Percentiles rank a stretch among this genome's conserved stretches.
These are phyloP conservation scores for Phytophthora podocarpi DNA, from an alignment of 352 stramenopile species.

Conservation along the genomic window DNA sequence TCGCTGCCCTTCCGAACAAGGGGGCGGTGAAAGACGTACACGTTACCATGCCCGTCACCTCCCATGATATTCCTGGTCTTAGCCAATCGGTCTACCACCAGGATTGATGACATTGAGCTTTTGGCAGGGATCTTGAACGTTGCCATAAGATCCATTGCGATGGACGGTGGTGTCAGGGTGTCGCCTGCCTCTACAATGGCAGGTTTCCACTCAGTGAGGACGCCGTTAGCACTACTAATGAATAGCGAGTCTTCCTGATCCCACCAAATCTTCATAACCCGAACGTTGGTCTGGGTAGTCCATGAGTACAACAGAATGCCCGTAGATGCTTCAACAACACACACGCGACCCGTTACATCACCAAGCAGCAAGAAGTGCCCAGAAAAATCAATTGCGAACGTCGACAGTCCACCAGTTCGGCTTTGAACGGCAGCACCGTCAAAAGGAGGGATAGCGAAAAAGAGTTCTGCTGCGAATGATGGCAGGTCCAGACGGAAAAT, in stretches of 20 bases:
- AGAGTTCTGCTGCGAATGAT: conserved; percentile 35
- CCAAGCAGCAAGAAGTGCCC: conserved; percentile 57
- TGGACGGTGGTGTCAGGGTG: neutral
- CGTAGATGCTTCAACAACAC: conserved; percentile 50
- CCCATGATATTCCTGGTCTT: conserved; percentile 61
- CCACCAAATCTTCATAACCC: conserved; percentile 84
- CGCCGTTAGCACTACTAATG: conserved; percentile 60
- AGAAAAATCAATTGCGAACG: conserved; percentile 42
- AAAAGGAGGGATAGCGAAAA: conserved; percentile 29
- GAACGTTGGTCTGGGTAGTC: conserved; percentile 52
- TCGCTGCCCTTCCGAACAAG: conserved; percentile 11
- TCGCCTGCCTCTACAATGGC: conserved; percentile 5
- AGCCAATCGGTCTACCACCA: conserved; percentile 44
- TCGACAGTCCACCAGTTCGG: conserved; percentile 42
- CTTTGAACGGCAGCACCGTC: conserved; percentile 9
- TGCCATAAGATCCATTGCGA: conserved; percentile 44
- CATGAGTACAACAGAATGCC: conserved; percentile 41
- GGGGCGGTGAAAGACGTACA: conserved; percentile 64
- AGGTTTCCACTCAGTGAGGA: conserved; percentile 65
- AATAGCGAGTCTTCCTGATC: conserved; percentile 53
- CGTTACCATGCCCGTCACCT: conserved; percentile 73
- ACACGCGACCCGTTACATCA: conserved; percentile 52
- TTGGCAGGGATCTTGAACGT: conserved; percentile 65
- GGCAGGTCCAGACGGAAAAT: conserved; percentile 55
- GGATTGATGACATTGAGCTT: conserved; percentile 54